Conservation (phyloP, 2,329 filamentous ascomycete genomes). For the Trichophyton equinum region DNA sequence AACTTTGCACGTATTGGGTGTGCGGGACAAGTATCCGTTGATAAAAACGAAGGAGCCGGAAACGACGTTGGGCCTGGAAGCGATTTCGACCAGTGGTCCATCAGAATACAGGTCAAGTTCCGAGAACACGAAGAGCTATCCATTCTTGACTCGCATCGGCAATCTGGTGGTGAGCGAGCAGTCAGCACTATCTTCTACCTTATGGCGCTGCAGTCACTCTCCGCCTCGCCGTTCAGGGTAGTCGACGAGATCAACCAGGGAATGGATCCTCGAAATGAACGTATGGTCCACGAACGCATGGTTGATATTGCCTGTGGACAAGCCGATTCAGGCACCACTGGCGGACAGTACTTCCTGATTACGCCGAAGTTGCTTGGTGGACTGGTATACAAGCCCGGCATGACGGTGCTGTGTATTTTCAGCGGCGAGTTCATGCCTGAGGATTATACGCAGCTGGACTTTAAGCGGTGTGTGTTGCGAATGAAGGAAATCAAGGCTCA, state of each 20-base stretch:
- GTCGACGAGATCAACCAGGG: slow-evolving; percentile 99
- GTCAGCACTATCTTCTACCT: slow-evolving; percentile 98
- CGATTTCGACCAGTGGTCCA: slow-evolving; percentile 87
- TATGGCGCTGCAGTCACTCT: slow-evolving; percentile 90
- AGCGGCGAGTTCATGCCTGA: slow-evolving; percentile 56
- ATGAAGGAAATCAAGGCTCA: slow-evolving; percentile 22
- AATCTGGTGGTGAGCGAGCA: slow-evolving; percentile 90
- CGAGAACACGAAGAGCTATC: slow-evolving; percentile 74
- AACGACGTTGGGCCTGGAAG: slow-evolving; percentile 30
- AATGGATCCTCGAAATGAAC: slow-evolving; percentile 97
- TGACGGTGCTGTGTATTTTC: slow-evolving; percentile 88
- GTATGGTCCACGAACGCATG: slow-evolving; percentile 96
- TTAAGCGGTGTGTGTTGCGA: slow-evolving; percentile 23
- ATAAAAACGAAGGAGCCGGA: slow-evolving; percentile 44
- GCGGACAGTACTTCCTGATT: slow-evolving; percentile 81
- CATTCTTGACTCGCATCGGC: slow-evolving; percentile 76
- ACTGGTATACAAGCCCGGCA: slow-evolving; percentile 73
- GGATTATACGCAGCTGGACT: slow-evolving; percentile 27
- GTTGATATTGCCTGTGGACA: slow-evolving; percentile 78
- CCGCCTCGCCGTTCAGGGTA: slow-evolving; percentile 88
- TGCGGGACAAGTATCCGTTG: slow-evolving; percentile 74
- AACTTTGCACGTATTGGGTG: slow-evolving; percentile 93
- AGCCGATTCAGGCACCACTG: slow-evolving; percentile 43
- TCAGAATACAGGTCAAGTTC: slow-evolving; percentile 92
- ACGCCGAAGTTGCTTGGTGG: slow-evolving; percentile 86